Evolutionary conservation across 1,284 basidiomycete species (phyloP).

Genomic region (Pascua guehoae): DNA sequence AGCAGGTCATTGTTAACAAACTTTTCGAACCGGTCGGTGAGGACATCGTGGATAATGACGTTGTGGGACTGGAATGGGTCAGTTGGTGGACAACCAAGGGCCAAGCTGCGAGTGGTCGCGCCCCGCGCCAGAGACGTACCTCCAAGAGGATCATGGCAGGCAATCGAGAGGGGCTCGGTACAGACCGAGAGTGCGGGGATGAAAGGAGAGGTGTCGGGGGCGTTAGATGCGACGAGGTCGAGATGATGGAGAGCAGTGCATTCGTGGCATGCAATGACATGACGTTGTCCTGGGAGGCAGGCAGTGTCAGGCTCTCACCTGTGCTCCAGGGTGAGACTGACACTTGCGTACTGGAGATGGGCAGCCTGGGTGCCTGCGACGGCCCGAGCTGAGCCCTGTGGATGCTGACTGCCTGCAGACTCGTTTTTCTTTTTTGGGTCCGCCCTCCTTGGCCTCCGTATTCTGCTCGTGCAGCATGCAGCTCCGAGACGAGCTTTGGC

Average conservation of each 20-base stretch:
- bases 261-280: neutral
- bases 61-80: constrained; percentile 67
- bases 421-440: too few species aligned
- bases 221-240: neutral
- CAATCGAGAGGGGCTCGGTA: constrained; percentile 1
- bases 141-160: constrained; percentile 65
- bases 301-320: neutral
- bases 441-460: too few species aligned
- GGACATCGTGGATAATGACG: constrained; percentile 85
- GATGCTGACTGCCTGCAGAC: too few species aligned
- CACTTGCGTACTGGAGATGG: neutral
- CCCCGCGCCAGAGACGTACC: constrained; percentile 47
- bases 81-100: neutral
- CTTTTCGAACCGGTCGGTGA: constrained; percentile 87
- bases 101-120: neutral
- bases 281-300: neutral
- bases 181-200: too few species aligned
- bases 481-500: too few species aligned
- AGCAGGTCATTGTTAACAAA: constrained; percentile 49
- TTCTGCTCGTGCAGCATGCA: too few species aligned
- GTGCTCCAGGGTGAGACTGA: neutral
- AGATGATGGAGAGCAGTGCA: neutral
- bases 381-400: too few species aligned
- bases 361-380: too few species aligned
- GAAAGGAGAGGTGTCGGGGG: neutral